Evolutionary conservation across 352 stramenopile species (phyloP).

Genomic region (Phytophthora pinifolia): DNA sequence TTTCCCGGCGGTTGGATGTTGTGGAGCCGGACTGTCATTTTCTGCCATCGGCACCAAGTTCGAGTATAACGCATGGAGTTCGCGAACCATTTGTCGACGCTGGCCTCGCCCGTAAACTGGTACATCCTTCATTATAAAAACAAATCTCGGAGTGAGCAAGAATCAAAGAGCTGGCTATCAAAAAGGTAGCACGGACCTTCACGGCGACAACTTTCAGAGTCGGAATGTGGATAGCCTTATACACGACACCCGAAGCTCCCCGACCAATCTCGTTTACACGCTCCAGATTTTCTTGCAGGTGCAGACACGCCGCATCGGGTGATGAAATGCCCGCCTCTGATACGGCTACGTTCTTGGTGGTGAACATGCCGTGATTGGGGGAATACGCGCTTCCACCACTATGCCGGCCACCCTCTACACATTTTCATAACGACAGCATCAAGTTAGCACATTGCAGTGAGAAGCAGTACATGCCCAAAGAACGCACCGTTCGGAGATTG

Average conservation of each 20-base stretch:
- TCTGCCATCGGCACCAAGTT: slow-evolving; percentile 84
- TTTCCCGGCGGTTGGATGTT: slow-evolving; percentile 19
- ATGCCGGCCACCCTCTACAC: slow-evolving; percentile 49
- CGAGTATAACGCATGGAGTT: slow-evolving; percentile 89
- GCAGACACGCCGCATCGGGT: slow-evolving; percentile 68
- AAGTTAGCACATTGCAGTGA: slow-evolving; percentile 9
- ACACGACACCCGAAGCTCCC: slow-evolving; percentile 84
- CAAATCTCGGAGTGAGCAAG: slow-evolving; percentile 9
- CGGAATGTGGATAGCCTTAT: slow-evolving; percentile 91
- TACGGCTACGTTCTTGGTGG: slow-evolving; percentile 76
- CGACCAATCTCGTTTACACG: slow-evolving; percentile 77
- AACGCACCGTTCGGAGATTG: slow-evolving; percentile 63
- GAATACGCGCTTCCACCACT: slow-evolving; percentile 84
- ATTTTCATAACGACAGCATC: slow-evolving; percentile 1
- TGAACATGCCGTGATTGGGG: slow-evolving; percentile 88
- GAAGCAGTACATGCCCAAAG: slow-evolving; percentile 1
- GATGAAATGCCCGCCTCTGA: slow-evolving; percentile 88
- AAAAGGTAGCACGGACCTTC: slow-evolving; percentile 51
- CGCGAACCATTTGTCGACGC: slow-evolving; percentile 87
- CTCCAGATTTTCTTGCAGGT: slow-evolving; percentile 85
- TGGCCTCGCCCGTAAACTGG: slow-evolving; percentile 84
- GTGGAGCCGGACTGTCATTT: slow-evolving; percentile 29
- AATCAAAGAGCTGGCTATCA: neutral
- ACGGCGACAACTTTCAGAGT: slow-evolving; percentile 89
- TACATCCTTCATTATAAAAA: slow-evolving; percentile 56